Base-by-base conservation (phyloP, 2,329 filamentous ascomycete species). In the Ophiostoma perfectum region DNA sequence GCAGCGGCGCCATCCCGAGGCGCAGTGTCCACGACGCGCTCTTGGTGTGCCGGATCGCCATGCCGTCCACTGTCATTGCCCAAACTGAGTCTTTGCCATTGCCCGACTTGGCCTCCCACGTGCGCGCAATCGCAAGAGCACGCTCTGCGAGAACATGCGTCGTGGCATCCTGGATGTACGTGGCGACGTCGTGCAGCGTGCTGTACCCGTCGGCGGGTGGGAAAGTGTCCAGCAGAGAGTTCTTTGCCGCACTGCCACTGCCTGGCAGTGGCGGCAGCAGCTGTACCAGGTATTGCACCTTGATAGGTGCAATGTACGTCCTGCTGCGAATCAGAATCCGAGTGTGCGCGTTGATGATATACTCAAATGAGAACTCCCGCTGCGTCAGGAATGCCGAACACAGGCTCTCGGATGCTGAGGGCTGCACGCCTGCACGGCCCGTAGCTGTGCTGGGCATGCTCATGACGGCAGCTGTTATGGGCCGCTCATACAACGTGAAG, bases 201-300 rank as follows among this genome's bases (percentile, higher is more conserved):
- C 80, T 78, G 70, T 84, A 86, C 67, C 75, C 74, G 66, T 79
- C 79, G 0, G 82, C 82, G 0, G 81, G 78, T n/a, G 72, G 70
- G 70, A 81, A 84, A 16, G 76, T 70, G 4, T 71, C 67, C 2
- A 78, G 75, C 1, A 85, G 74, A 3, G 76, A 72, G 69, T 77
- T 78, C 0, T 68, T 4, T 42, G 63, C 9, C 64, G 41, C 49
- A 63, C 27, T 8, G 66, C 55, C 2, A 58, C 45, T 18, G 16
- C 38, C 60, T 3, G 39, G 39, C 38, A n/a, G 16, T 18, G 60
- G 60, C 2, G 79, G 78, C 1, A 81, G 74, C n/a, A 78, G 73
- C 12, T 73, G 70, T 68, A 83, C 74, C 64, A 79, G 75, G 74
- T 80, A 84, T 70, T 80, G 78, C 1, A 81, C 82, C 2, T 80